These are phyloP conservation scores for Saturnispora hagleri DNA, from an alignment of 805 yeast genomes.

Conservation along the genomic window DNA sequence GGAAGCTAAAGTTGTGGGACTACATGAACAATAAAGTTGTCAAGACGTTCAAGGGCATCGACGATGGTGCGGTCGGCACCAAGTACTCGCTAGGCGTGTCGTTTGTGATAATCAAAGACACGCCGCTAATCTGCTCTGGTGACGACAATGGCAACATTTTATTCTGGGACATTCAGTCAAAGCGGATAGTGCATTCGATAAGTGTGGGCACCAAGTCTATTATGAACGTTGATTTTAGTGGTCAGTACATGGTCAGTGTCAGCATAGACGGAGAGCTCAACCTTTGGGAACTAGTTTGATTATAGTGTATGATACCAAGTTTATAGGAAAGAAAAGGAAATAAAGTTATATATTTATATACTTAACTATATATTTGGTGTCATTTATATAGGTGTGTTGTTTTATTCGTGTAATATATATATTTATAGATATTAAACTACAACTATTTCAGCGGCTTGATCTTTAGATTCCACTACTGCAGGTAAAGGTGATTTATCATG, in stretches of 20 bases:
- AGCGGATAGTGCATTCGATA: conserved; percentile 31
- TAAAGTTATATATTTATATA: neutral
- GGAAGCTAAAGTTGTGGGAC: conserved; percentile 75
- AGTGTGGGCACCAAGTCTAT: conserved; percentile 19
- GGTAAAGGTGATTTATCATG: conserved; percentile 5
- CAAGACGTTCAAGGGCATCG: conserved; percentile 40
- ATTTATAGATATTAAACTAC: conserved; percentile 7
- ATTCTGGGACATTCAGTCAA: conserved; percentile 62
- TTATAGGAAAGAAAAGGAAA: neutral
- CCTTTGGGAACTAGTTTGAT: neutral
- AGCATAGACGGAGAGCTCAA: conserved; percentile 25
- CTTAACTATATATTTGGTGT: neutral
- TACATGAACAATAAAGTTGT: conserved; percentile 73
- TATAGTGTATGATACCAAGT: neutral
- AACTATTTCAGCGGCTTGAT: conserved; percentile 14
- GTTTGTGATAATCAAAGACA: conserved; percentile 33
- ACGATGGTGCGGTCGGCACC: conserved; percentile 27
- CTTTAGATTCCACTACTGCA: conserved; percentile 4
- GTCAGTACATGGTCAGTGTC: conserved; percentile 29
- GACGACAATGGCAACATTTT: conserved; percentile 45
- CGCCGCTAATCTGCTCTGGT: conserved; percentile 48
- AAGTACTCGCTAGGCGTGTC: conserved; percentile 44
- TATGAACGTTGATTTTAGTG: conserved; percentile 33
- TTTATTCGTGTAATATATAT: neutral
- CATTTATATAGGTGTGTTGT: neutral